Base-by-base conservation (phyloP, 768 basidiomycete genomes). In the Rhodotorula kratochvilovae region DNA sequence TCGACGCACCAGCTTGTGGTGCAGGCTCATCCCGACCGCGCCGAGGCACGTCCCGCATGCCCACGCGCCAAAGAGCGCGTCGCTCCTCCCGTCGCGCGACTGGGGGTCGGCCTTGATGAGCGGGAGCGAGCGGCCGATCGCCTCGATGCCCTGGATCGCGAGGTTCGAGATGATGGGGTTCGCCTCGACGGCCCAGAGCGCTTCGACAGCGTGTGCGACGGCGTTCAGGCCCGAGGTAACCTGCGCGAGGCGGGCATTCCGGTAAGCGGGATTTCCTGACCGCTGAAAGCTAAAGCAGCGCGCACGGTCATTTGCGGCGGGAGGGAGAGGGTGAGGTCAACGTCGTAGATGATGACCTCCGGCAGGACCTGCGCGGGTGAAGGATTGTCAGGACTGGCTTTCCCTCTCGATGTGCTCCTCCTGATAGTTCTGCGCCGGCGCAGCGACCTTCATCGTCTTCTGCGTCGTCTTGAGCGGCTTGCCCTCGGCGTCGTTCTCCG, bases 161-260 rank as follows among this genome's bases (percentile, higher is more conserved):
- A 82, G 77, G 25, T 77, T 71, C 51, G 80, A 79, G 31, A 78
- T 80, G 62, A 83, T 78, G 3, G 83, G 83, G 66, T 82, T 83
- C 1, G 78, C 73, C 11, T 82, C 80, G 56, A 76, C 63, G 7
- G 82, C 78, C 74, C 83, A 83, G 8, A 83, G 75, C 1, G 82
- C 83, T 59, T 83, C 83, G 39, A 83, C 80, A n/a, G 77, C 80
- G 66, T 83, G 83, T 1, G 82, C 83, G 66, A 83, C 81, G 16
- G 83, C 82, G 76, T 83, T 83, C 55, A 83, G 74, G 16, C 82
- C 81, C 27, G 79, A 80, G 2, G 83, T 83, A 45, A 81, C 77
- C 29, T 64, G 48, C 19, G 43, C 50, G n/a, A 23, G 62, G 35
- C 23, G 61, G 8, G 23, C n/a, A n/a, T n/a, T n/a, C n/a, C n/a